Evolutionary conservation across 2,329 filamentous ascomycete species (phyloP).

Genomic region (Metarhizium brunneum): DNA sequence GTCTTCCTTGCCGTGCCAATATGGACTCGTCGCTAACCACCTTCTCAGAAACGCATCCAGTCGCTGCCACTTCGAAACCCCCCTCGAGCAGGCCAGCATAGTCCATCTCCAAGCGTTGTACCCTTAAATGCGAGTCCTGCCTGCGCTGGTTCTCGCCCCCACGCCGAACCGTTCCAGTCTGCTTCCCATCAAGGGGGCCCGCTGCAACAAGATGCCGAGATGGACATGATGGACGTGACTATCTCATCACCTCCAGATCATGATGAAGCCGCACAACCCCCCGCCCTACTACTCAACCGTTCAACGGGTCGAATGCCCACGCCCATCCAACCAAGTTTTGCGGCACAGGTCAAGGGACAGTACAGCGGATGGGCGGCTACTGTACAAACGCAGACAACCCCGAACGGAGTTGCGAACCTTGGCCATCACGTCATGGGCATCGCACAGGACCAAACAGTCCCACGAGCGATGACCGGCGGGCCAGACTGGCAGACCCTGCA

Average conservation of each 20-base stretch:
- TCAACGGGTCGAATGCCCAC: conserved; percentile 44
- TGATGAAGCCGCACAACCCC: conserved; percentile 9
- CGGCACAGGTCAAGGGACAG: conserved; percentile 44
- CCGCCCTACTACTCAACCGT: neutral
- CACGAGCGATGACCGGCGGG: conserved; percentile 35
- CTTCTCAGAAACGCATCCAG: conserved; percentile 42
- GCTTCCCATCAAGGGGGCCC: conserved; percentile 11
- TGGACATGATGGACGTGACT: conserved; percentile 38
- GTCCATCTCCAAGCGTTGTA: conserved; percentile 24
- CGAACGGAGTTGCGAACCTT: conserved; percentile 27
- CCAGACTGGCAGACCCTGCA: conserved; percentile 44
- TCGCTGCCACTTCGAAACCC: conserved; percentile 41
- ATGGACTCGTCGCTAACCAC: conserved; percentile 10
- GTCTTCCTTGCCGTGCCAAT: neutral
- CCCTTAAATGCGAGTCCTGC: conserved; percentile 31
- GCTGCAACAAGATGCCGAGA: conserved; percentile 28
- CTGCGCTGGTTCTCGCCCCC: conserved; percentile 21
- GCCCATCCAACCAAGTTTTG: conserved; percentile 50
- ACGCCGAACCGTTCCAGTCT: conserved; percentile 24
- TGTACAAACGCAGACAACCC: conserved; percentile 20
- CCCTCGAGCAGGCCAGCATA: conserved; percentile 23
- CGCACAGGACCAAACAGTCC: conserved; percentile 33
- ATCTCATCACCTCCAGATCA: conserved; percentile 9
- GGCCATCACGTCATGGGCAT: conserved; percentile 31
- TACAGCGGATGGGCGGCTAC: conserved; percentile 30